These are phyloP conservation scores for Lagenaria siceraria DNA, from an alignment of 306 rosid species.

Conservation along the genomic window DNA sequence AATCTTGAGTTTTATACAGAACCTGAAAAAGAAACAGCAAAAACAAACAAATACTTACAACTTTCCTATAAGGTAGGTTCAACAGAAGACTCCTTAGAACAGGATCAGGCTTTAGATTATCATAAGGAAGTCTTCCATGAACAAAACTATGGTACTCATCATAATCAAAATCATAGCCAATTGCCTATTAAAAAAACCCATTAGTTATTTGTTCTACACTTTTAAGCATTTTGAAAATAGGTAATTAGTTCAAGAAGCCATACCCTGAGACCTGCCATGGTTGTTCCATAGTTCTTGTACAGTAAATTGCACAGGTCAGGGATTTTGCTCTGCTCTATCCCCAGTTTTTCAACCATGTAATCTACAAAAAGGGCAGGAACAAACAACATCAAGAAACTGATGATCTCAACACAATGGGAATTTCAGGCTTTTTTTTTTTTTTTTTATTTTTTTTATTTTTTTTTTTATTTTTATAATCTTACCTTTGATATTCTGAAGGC, in stretches of 20 bases:
- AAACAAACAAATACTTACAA: constrained; percentile 32
- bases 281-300: constrained; percentile 84
- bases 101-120: constrained; percentile 72
- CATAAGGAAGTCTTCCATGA: constrained; percentile 93
- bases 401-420: neutral
- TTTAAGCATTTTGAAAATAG: neutral
- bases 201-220: neutral
- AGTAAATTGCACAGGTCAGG: constrained; percentile 47
- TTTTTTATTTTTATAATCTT: neutral
- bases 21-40: neutral
- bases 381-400: neutral
- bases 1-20: neutral
- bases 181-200: constrained; percentile 42
- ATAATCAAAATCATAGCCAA: constrained; percentile 86
- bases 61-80: constrained; percentile 65
- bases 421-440: neutral
- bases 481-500: constrained; percentile 76
- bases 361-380: constrained; percentile 23
- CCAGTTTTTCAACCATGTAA: constrained; percentile 79
- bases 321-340: constrained; percentile 58
- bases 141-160: constrained; percentile 89
- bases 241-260: neutral
- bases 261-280: constrained; percentile 99
- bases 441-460: neutral
- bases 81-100: constrained; percentile 59